These are phyloP conservation scores for Cladosporium phlei DNA, from an alignment of 2,329 filamentous ascomycete species.

Conservation along the genomic window DNA sequence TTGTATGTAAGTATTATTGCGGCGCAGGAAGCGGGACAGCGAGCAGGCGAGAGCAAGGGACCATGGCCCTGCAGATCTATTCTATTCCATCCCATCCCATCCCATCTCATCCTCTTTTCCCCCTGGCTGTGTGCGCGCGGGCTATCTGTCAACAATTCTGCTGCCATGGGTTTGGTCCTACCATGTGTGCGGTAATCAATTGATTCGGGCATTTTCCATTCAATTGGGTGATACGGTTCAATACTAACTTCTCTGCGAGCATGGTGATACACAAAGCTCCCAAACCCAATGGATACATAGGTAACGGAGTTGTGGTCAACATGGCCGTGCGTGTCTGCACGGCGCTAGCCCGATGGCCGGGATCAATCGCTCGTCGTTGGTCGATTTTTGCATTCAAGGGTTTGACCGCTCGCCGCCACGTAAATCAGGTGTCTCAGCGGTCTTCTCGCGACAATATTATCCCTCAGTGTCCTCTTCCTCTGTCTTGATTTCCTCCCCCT, in stretches of 20 bases:
- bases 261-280: too few relatives aligned
- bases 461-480: conserved; percentile 11
- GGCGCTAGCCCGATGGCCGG: conserved; percentile 10
- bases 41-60: conserved; percentile 7
- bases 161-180: too few relatives aligned
- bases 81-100: too few relatives aligned
- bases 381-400: conserved; percentile 10
- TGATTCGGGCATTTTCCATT: too few relatives aligned
- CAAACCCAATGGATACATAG: conserved; percentile 12
- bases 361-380: conserved; percentile 9
- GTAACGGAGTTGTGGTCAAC: too few relatives aligned
- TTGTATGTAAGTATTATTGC: not conserved
- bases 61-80: conserved; percentile 7
- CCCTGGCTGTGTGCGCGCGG: conserved; percentile 5
- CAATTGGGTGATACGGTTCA: too few relatives aligned
- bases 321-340: conserved; percentile 8
- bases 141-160: conserved; percentile 7
- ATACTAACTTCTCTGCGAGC: too few relatives aligned
- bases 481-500: not conserved
- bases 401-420: conserved; percentile 12
- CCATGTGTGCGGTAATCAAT: too few relatives aligned
- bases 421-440: too few relatives aligned
- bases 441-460: too few relatives aligned
- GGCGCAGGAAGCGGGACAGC: not conserved
- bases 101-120: too few relatives aligned